Conservation (phyloP, 2,329 filamentous ascomycete genomes). For the Dothistroma pini region DNA sequence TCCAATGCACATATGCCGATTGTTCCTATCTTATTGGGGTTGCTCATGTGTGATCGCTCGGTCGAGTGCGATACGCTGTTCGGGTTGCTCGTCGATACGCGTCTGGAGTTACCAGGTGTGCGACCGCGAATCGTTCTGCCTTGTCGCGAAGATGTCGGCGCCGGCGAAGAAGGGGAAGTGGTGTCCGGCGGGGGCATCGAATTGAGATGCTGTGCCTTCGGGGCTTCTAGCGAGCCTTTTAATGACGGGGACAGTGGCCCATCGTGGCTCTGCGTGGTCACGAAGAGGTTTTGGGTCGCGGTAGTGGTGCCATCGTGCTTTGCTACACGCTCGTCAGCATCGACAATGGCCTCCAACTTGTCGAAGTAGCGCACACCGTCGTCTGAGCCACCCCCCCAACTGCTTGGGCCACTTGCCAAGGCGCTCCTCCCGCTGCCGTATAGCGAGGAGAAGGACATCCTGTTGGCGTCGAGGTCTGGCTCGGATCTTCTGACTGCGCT, state of each 20-base stretch:
- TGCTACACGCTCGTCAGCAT: conserved; percentile 14
- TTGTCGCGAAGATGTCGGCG: conserved; percentile 18
- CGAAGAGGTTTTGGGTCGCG: conserved; percentile 42
- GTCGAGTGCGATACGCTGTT: conserved; percentile 78
- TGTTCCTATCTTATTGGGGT: conserved; percentile 52
- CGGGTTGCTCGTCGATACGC: conserved; percentile 76
- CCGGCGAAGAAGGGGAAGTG: conserved; percentile 55
- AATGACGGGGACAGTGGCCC: conserved; percentile 41
- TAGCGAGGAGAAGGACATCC: conserved; percentile 69
- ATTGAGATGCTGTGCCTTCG: conserved; percentile 6
- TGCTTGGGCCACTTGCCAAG: conserved; percentile 45
- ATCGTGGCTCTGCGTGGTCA: conserved; percentile 45
- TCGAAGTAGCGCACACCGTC: conserved; percentile 36
- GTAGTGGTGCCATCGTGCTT: conserved; percentile 35
- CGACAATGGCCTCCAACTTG: conserved; percentile 13
- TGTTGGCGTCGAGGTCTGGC: conserved; percentile 51
- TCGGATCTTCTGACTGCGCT: conserved; percentile 26
- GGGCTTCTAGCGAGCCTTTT: conserved; percentile 24
- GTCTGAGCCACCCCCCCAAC: conserved; percentile 44
- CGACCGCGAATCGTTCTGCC: conserved; percentile 39
- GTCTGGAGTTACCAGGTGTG: conserved; percentile 58
- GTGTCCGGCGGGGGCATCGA: conserved; percentile 58
- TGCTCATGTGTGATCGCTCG: conserved; percentile 60
- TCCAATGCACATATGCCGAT: conserved; percentile 96
- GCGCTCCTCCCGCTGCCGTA: conserved; percentile 61